A percentile compares a stretch with the other conserved stretches of the same genome.
Evolutionary conservation across 2,329 filamentous ascomycete species (phyloP).

Genomic region (Ophiostoma himal-ulmi): DNA sequence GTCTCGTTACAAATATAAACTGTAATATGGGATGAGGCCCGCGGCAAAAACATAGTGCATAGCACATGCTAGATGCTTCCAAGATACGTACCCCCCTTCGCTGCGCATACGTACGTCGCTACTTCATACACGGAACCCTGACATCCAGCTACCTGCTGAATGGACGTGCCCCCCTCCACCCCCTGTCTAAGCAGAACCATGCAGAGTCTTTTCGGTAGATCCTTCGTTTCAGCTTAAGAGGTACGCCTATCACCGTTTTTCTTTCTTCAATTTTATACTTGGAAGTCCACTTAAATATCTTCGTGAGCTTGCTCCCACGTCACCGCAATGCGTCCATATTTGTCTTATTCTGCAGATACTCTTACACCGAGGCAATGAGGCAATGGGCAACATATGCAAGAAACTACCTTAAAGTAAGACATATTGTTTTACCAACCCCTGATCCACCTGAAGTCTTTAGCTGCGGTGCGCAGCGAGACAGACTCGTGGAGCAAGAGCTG

Average conservation of each 20-base stretch:
- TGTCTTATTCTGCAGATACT: neutral
- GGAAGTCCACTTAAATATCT: neutral
- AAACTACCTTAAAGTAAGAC: neutral
- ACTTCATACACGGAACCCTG: neutral
- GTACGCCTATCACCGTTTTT: neutral
- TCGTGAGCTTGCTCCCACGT: neutral
- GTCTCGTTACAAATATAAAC: neutral
- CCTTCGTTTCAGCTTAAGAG: neutral
- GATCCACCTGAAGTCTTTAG: neutral
- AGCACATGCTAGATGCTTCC: neutral
- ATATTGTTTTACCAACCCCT: neutral
- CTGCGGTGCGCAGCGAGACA: neutral
- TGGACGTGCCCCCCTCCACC: neutral
- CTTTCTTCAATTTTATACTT: neutral
- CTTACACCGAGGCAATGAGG: neutral
- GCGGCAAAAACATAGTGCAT: neutral
- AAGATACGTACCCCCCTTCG: neutral
- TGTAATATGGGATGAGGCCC: neutral
- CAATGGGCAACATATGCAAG: neutral
- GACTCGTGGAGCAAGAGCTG: neutral
- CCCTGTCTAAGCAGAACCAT: constrained; percentile 1
- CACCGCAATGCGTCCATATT: neutral
- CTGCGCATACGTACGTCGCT: constrained; percentile 1
- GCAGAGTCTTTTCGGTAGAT: neutral
- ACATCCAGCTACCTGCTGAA: neutral